Conservation (phyloP, 495 filamentous ascomycete genomes). For the Mycothermus thermophilus region DNA sequence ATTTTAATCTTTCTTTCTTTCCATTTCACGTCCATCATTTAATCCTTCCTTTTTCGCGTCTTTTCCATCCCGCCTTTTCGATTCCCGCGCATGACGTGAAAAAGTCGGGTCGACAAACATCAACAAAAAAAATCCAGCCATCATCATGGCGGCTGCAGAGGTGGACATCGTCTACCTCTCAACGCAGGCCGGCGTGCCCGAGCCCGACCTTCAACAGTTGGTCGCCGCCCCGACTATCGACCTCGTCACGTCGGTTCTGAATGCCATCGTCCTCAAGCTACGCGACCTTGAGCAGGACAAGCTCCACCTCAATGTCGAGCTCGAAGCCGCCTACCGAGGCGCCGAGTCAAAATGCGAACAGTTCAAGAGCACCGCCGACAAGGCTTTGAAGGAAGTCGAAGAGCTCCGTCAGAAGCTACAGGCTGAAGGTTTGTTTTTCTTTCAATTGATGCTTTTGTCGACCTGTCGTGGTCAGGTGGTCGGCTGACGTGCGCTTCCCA, state of each 20-base stretch:
- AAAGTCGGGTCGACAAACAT: background rate
- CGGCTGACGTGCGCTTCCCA: slow-evolving; percentile 7
- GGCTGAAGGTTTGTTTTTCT: slow-evolving; percentile 52
- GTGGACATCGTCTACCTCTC: slow-evolving; percentile 66
- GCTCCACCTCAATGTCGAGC: slow-evolving; percentile 74
- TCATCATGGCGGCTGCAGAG: slow-evolving; percentile 59
- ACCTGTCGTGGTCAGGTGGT: too few relatives aligned
- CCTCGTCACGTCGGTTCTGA: slow-evolving; percentile 55
- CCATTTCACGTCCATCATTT: too few relatives aligned
- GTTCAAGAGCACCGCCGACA: slow-evolving; percentile 67
- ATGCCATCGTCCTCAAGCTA: slow-evolving; percentile 55
- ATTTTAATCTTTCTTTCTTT: background rate
- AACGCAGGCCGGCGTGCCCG: slow-evolving; percentile 56
- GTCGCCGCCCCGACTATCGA: slow-evolving; percentile 63
- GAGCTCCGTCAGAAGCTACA: slow-evolving; percentile 65
- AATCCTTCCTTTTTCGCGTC: background rate
- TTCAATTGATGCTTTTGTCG: background rate
- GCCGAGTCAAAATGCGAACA: slow-evolving; percentile 68
- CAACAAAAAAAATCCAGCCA: slow-evolving; percentile 9
- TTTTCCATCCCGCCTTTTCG: background rate
- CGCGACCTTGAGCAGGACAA: slow-evolving; percentile 78
- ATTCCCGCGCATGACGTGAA: slow-evolving; percentile 14
- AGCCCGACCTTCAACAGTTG: slow-evolving; percentile 49
- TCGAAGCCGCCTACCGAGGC: slow-evolving; percentile 72
- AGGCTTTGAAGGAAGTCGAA: slow-evolving; percentile 64